phyloP scores from a whole-genome alignment of 805 yeast genomes.

The Hyphopichia homilentoma region DNA sequence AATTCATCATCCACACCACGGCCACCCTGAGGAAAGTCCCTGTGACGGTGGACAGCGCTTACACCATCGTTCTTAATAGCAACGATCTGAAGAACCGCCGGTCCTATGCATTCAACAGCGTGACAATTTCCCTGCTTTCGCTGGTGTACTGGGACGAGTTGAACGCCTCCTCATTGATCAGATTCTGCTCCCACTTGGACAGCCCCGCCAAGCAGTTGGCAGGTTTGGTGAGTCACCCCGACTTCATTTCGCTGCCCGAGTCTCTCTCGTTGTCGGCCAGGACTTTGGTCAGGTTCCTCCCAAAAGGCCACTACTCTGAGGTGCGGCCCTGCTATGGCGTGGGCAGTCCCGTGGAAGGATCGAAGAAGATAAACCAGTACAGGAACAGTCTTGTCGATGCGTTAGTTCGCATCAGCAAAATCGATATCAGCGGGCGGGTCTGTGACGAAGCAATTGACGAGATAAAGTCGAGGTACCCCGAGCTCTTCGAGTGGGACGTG shows the following conservation, averaged over 20 bases:
- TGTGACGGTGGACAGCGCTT: conserved; percentile 26
- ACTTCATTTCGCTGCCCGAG: conserved; percentile 22
- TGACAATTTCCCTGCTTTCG: conserved; percentile 13
- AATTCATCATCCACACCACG: conserved; percentile 34
- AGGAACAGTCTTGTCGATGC: conserved; percentile 56
- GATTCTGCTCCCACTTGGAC: conserved; percentile 51
- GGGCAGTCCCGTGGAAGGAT: conserved; percentile 17
- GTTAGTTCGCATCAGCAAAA: conserved; percentile 40
- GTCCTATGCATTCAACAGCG: conserved; percentile 11
- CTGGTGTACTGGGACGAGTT: conserved; percentile 55
- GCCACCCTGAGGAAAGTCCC: conserved; percentile 11
- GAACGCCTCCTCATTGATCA: conserved; percentile 52
- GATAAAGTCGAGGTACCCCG: conserved; percentile 14
- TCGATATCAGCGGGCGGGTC: conserved; percentile 28
- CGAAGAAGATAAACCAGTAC: conserved; percentile 25
- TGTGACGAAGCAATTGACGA: conserved; percentile 31
- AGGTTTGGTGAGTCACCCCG: conserved; percentile 51
- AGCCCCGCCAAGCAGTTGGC: conserved; percentile 55
- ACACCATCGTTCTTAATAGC: conserved; percentile 19
- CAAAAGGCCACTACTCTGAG: conserved; percentile 47
- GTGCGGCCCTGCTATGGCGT: conserved; percentile 27
- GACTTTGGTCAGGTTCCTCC: conserved; percentile 42
- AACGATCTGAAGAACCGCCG: conserved; percentile 12
- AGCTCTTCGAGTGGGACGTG: conserved; percentile 19
- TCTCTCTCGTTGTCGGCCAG: conserved; percentile 20